These are phyloP conservation scores for Trypanosoma congolense DNA, from an alignment of 208 protist genomes.

Conservation along the genomic window DNA sequence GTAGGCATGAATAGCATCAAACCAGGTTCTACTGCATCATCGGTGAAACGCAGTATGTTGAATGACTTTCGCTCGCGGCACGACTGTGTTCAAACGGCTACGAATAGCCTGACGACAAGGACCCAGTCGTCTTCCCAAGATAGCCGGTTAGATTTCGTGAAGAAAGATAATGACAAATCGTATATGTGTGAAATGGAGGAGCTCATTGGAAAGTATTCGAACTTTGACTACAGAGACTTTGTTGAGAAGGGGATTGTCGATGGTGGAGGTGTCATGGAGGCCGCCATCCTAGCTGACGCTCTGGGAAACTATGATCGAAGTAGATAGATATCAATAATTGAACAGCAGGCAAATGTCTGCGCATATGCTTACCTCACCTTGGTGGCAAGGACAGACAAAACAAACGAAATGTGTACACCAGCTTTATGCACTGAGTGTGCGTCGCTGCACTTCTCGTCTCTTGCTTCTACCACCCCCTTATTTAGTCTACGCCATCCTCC, in stretches of 20 bases:
- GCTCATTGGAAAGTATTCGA: conserved; percentile 34
- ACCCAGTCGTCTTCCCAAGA: conserved; percentile 10
- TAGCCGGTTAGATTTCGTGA: conserved; percentile 36
- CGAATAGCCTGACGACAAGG: conserved; percentile 2
- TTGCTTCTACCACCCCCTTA: no score
- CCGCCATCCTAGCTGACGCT: conserved; percentile 80
- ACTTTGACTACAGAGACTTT: conserved; percentile 78
- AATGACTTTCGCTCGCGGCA: conserved; percentile 28
- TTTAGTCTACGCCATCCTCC: no score
- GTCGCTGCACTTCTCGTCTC: no score
- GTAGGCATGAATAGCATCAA: background rate
- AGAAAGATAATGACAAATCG: conserved; percentile 22
- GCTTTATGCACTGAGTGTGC: no score
- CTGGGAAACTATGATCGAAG: conserved; percentile 54
- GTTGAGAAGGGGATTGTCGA: conserved; percentile 56
- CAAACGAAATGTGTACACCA: no score
- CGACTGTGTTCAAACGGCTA: conserved; percentile 5
- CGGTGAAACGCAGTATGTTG: conserved; percentile 24
- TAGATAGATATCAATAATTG: no score
- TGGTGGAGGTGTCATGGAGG: conserved; percentile 39
- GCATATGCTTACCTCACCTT: no score
- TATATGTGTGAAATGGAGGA: conserved; percentile 57
- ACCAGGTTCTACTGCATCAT: background rate
- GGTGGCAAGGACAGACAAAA: no score
- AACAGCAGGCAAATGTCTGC: no score